Evolutionary conservation across 2,329 filamentous ascomycete species (phyloP), one percentile per base, ranked within the genome.

Genomic region (Talaromyces piceae): DNA sequence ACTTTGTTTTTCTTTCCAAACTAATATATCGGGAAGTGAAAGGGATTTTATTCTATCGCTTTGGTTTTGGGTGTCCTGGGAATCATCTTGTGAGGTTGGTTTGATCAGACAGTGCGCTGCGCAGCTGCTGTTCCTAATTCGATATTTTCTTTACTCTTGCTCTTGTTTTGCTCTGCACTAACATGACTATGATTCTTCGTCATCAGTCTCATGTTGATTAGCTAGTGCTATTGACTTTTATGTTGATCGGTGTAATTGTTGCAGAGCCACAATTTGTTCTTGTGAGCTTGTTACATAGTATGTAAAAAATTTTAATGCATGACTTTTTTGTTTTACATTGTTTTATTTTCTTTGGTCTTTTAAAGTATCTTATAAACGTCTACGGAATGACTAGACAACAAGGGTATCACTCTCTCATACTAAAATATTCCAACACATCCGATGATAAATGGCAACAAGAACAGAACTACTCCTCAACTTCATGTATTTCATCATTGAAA

Each of bases 401-500:
- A 41, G 49, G 51, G 51, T 53, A 53, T 53, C 51, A 49, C 46
- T 44, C 33, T n/a, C n/a, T n/a, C n/a, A n/a, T n/a, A n/a, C n/a
- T n/a, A 49, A 49, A 46, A 11, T 18, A 20, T 9, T 18, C 20
- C n/a, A 20, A 37, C 16, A 37, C 44, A 44, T 27, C 23, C 43
- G 37, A 33, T 27, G 20, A 22, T 23, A 51, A 13, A 39, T 20
- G 25, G 25, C 9, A 41, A 13, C 12, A 31, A 47, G 7, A 31
- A 51, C 6, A 46, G 25, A 43, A n/a, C 57, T 59, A 70, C 47
- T 66, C 64, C 18, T 71, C 67, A 53, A 70, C 70, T 51, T 87
- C 83, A 58, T 95, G 88, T 22, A 90, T 81, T 63, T 94, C 88
- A 39, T 87, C 75, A 63, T 79, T 81, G 63, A 86, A 88, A 66